These are phyloP conservation scores for Mycena polygramma DNA, from an alignment of 768 basidiomycete genomes.

Conservation along the genomic window DNA sequence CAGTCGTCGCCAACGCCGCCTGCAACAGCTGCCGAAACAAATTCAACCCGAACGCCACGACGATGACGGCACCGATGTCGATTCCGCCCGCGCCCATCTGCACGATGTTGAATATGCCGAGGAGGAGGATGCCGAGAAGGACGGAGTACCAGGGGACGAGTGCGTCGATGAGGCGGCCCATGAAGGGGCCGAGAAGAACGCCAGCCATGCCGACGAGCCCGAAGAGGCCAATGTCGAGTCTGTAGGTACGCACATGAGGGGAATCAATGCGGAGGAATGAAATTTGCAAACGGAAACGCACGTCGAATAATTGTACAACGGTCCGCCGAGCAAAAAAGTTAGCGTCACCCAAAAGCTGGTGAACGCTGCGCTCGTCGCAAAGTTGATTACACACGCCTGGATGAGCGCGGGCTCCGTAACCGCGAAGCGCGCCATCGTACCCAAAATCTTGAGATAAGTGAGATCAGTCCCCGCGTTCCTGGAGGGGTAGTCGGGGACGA, in stretches of 20 bases:
- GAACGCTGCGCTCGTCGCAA: constrained; percentile 72
- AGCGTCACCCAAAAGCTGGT: constrained; percentile 79
- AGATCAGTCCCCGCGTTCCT: constrained; percentile 68
- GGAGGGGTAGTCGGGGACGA: constrained; percentile 86
- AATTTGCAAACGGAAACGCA: constrained; percentile 45
- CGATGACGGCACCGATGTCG: constrained; percentile 76
- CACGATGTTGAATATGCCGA: constrained; percentile 69
- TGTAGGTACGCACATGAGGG: constrained; percentile 34
- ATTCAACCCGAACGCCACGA: constrained; percentile 78
- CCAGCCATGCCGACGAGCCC: constrained; percentile 83
- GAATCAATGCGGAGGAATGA: constrained; percentile 2
- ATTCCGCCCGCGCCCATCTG: constrained; percentile 79
- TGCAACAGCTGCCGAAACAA: constrained; percentile 79
- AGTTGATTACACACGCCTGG: constrained; percentile 73
- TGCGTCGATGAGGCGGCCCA: constrained; percentile 78
- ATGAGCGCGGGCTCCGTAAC: constrained; percentile 85
- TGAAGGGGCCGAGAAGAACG: constrained; percentile 75
- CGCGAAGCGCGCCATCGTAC: constrained; percentile 82
- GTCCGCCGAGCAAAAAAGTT: constrained; percentile 84
- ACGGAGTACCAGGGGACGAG: constrained; percentile 84
- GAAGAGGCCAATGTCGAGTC: constrained; percentile 76
- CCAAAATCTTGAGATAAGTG: constrained; percentile 77
- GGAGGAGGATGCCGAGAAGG: constrained; percentile 63
- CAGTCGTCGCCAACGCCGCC: constrained; percentile 71
- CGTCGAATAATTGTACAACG: constrained; percentile 85